Conservation (phyloP, 2,329 filamentous ascomycete species). For the Arthrinium puccinioides region DNA sequence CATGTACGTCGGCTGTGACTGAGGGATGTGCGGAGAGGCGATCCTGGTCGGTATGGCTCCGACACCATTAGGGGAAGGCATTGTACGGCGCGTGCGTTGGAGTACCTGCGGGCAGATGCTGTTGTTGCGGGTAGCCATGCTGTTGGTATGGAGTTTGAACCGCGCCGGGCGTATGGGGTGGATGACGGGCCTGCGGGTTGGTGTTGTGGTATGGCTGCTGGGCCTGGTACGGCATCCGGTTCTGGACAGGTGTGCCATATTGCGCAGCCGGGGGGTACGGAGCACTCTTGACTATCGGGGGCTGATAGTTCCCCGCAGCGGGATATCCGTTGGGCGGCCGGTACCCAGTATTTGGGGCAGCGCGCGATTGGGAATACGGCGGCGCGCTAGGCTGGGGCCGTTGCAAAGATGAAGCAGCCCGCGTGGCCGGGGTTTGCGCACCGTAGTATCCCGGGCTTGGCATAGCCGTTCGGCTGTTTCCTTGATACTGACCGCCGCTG, state of each 20-base stretch:
- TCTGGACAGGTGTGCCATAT: slow-evolving; percentile 30
- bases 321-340: slow-evolving; percentile 41
- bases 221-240: slow-evolving; percentile 27
- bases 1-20: slow-evolving; percentile 17
- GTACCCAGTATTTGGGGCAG: slow-evolving; percentile 35
- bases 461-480: slow-evolving; percentile 37
- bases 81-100: slow-evolving; percentile 18
- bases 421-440: slow-evolving; percentile 30
- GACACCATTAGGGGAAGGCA: slow-evolving; percentile 21
- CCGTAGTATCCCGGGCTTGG: slow-evolving; percentile 36
- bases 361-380: slow-evolving; percentile 23
- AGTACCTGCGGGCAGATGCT: slow-evolving; percentile 11
- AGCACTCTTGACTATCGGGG: background rate
- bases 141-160: slow-evolving; percentile 15
- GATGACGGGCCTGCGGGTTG: slow-evolving; percentile 24
- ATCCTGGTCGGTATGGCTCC: slow-evolving; percentile 16
- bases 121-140: slow-evolving; percentile 16
- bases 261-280: background rate
- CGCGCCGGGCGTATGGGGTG: slow-evolving; percentile 16
- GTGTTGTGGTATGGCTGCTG: background rate
- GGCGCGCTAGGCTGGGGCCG: slow-evolving; percentile 32
- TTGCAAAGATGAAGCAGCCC: slow-evolving; percentile 29
- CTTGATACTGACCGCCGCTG: slow-evolving; percentile 36
- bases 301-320: slow-evolving; percentile 11
- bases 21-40: slow-evolving; percentile 21